Base-by-base conservation (phyloP, 1,284 basidiomycete species). In the Cryptococcus depauperatus region DNA sequence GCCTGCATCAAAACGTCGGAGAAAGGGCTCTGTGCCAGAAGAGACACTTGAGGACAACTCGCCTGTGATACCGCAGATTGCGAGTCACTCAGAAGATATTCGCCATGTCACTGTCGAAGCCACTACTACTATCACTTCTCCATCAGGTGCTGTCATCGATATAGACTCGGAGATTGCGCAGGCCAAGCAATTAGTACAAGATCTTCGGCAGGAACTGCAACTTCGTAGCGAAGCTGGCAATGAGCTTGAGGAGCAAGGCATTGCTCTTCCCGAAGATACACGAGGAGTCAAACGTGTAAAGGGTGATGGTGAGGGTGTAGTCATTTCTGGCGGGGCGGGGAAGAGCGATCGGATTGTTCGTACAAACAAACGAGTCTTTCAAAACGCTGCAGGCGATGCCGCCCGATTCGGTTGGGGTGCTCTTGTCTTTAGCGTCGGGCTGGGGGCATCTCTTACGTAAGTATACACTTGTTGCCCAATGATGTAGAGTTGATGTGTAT, bases 161-260 rank as follows among this genome's bases (percentile, higher is more conserved):
- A 63, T 68, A 43, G 61, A 70, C 42, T 61, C 58, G 6, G 68
- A 73, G 50, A 70, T 73, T 29, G 55, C 61, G 34, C 56, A 57
- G 7, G 59, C 64, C 39, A 70, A 69, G 51, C 66, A 66, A 43
- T 57, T 71, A 10, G 70, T 73, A 19, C 51, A 61, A 42, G 61
- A 70, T 41, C 53, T 73, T 22, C 63, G 64, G 48, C 53, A 59
- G 14, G 63, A 69, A 44, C 45, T 68, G 7, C 53, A 57, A 35
- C 56, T 64, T 5, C 58, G 61, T 16, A 48, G 53, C 5, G 63
- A 64, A 3, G 64, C 61, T 2, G 69, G 68, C 18, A 62, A 69
- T 46, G 57, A 56, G 25, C 49, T 68, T 10, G 63, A 68, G 46
- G 65, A 67, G 21, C 58, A 58, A 33, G 62, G 64, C 27, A 48